A percentile compares a stretch with the other conserved stretches of the same genome.
Conservation (phyloP, 2,329 filamentous ascomycete genomes). For the Tolypocladium sp. region DNA sequence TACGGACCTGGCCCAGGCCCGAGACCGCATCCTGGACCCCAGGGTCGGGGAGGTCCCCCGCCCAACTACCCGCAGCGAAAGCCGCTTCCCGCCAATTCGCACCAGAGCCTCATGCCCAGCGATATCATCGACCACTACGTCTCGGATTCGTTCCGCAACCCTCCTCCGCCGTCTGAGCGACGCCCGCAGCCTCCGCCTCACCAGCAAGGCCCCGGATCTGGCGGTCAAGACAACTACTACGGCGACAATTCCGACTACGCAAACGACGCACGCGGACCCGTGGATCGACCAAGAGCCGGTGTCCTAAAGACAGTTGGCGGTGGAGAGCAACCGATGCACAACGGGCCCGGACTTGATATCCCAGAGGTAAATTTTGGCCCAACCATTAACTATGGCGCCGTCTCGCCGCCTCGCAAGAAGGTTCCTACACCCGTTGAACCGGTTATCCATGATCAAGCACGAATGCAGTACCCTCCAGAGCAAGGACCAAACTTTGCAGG, state of each 20-base stretch:
- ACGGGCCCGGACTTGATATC: slow-evolving; percentile 40
- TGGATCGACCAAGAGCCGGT: slow-evolving; percentile 66
- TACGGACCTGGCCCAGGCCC: slow-evolving; percentile 17
- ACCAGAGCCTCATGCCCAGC: slow-evolving; percentile 22
- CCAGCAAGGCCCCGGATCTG: slow-evolving; percentile 10
- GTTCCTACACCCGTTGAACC: slow-evolving; percentile 8
- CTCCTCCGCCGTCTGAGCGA: slow-evolving; percentile 3
- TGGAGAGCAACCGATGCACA: slow-evolving; percentile 18
- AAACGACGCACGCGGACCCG: too few relatives aligned
- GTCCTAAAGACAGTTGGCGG: slow-evolving; percentile 70
- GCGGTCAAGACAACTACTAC: slow-evolving; percentile 36
- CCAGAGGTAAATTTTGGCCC: slow-evolving; percentile 79
- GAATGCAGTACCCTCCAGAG: slow-evolving; percentile 22
- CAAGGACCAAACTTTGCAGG: slow-evolving; percentile 11
- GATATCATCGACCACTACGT: slow-evolving; percentile 30
- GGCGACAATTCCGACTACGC: slow-evolving; percentile 49
- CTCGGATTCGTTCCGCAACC: slow-evolving; percentile 14
- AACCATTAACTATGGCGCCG: slow-evolving; percentile 56
- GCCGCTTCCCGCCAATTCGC: slow-evolving; percentile 15
- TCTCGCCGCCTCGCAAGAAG: slow-evolving; percentile 21
- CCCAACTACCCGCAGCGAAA: slow-evolving; percentile 15
- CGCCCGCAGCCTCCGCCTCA: slow-evolving; percentile 10
- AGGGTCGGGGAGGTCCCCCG: slow-evolving; percentile 13
- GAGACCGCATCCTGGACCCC: slow-evolving; percentile 12
- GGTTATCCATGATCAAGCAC: slow-evolving; percentile 7